Evolutionary conservation across 73 alveolate genomes (phyloP).

Genomic region (Diophrys appendiculata): DNA sequence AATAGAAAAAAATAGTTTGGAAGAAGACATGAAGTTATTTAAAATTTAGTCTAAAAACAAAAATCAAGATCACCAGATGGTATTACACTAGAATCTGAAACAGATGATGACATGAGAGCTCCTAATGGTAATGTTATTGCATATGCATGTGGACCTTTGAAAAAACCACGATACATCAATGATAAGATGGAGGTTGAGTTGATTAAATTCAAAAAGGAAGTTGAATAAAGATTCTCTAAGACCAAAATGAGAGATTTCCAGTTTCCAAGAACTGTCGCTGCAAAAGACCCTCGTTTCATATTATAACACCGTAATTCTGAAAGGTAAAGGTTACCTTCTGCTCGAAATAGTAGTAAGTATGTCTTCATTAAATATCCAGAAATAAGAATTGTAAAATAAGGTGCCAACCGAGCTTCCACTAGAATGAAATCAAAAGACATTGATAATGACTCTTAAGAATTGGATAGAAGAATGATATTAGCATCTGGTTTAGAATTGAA

Average conservation of each 20-base stretch:
- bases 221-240: slow-evolving; percentile 41
- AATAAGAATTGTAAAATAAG: not conserved
- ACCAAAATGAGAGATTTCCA: slow-evolving; percentile 12
- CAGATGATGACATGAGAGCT: not conserved
- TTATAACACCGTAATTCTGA: not conserved
- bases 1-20: not conserved
- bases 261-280: slow-evolving; percentile 7
- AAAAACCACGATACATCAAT: slow-evolving; percentile 42
- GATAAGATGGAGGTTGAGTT: slow-evolving; percentile 53
- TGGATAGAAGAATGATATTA: not conserved
- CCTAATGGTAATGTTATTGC: slow-evolving; percentile 49
- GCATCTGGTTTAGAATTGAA: not conserved
- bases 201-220: slow-evolving; percentile 49
- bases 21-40: not conserved
- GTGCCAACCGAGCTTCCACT: not conserved
- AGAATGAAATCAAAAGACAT: too few species aligned
- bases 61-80: not conserved
- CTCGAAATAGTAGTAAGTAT: too few species aligned
- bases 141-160: slow-evolving; percentile 59
- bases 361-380: too few species aligned
- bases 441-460: not conserved
- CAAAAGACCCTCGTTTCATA: not conserved
- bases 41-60: not conserved
- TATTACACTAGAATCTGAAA: not conserved
- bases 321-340: not conserved